Evolutionary conservation across 1,284 basidiomycete genomes (phyloP).

Genomic region (Exobasidium cylindrosporum): DNA sequence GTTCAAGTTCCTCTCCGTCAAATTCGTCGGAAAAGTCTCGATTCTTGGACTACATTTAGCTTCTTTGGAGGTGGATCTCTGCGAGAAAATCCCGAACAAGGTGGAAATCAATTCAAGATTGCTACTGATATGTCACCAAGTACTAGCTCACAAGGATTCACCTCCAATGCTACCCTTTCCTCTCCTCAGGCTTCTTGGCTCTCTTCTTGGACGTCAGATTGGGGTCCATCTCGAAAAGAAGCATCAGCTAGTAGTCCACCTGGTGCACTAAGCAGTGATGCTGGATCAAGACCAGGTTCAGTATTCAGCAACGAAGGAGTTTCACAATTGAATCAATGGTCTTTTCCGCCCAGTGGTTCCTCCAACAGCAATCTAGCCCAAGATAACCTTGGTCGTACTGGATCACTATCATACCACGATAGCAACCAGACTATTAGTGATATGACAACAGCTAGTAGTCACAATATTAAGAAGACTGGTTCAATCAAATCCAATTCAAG

Average conservation of each 20-base stretch:
- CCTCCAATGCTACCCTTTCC: background rate
- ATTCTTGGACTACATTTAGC: constrained; percentile 12
- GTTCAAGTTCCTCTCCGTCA: background rate
- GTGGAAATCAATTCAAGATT: background rate
- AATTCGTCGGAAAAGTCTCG: constrained; percentile 8
- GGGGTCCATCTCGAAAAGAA: constrained; percentile 1
- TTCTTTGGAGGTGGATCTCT: background rate
- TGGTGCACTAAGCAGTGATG: background rate
- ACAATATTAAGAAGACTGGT: background rate
- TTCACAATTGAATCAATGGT: background rate
- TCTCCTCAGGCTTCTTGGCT: background rate
- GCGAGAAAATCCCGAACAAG: background rate
- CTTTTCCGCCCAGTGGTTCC: background rate
- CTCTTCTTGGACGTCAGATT: background rate
- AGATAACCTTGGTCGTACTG: background rate
- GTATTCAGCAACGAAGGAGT: no score
- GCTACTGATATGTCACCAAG: background rate
- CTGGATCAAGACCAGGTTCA: background rate
- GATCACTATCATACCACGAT: background rate
- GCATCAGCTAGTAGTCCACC: background rate
- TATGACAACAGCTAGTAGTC: background rate
- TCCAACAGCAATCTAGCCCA: background rate
- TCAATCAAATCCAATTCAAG: background rate
- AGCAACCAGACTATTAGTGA: background rate
- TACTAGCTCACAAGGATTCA: background rate